Base-by-base conservation (phyloP, 495 filamentous ascomycete species). In the Daldinia bambusicola region DNA sequence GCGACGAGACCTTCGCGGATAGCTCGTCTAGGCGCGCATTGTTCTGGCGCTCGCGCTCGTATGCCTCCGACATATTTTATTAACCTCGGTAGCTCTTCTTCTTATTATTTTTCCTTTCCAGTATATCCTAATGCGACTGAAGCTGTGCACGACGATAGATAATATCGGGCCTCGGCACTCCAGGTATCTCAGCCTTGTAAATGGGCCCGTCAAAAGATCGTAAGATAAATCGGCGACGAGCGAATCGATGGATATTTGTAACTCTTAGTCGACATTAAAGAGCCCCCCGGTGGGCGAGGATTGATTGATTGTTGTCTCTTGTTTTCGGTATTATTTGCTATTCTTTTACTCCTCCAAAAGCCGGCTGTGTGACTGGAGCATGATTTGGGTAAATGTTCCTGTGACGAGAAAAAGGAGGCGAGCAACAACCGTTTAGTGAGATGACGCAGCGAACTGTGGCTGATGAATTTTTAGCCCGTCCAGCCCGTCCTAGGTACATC, bases 41-140 rank as follows among this genome's bases (percentile, higher is more conserved):
- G 83, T 99, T 99, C 82, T 99, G 95, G 80, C 87, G 85, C 79
- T 99, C 95, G 77, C 95, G 92, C 84, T 97, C 93, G 84, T 96
- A 99, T 70, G 94, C 89, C 80, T 97, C 94, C 36, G 93, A 94
- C 95, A 98, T 98, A 40, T 55, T 41, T 48, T 12, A 37, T 55
- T 41, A n/a, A 51, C 14, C 63, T 48, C 18, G 18, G 36, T 75
- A n/a, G n/a, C n/a, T n/a, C n/a, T n/a, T n/a, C n/a, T n/a, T n/a
- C n/a, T n/a, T n/a, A n/a, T n/a, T n/a, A n/a, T n/a, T n/a, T n/a
- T n/a, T n/a, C n/a, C n/a, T n/a, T n/a, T n/a, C n/a, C n/a, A n/a
- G n/a, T n/a, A n/a, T n/a, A 60, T 34, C 3, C 22, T 13, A 30
- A 12, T 14, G 32, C 18, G 6, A 31, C 4, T 48, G 4, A 30